phyloP scores from a whole-genome alignment of 2,329 filamentous ascomycete genomes.

The Colletotrichum sp. region DNA sequence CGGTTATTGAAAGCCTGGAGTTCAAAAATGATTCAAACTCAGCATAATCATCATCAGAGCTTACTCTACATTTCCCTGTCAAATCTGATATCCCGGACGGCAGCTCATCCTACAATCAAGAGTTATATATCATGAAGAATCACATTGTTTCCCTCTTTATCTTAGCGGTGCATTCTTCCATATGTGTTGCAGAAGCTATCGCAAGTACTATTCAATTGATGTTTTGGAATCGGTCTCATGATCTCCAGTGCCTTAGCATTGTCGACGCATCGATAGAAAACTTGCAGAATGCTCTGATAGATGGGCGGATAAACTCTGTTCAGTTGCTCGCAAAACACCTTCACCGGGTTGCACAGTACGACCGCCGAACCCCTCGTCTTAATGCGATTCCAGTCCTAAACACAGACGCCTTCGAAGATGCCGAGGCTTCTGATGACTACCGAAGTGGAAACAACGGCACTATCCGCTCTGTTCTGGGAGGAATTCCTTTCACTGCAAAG shows the following conservation, averaged over 20 bases:
- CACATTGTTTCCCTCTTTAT: accelerated
- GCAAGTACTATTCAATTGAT: not conserved
- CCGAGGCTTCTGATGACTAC: not conserved
- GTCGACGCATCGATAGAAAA: not conserved
- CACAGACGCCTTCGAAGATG: not conserved
- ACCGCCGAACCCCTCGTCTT: not conserved
- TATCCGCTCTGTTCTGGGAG: not conserved
- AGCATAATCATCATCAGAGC: not conserved
- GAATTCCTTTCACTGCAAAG: not conserved
- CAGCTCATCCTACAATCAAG: not conserved
- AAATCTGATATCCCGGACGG: no score
- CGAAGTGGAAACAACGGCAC: not conserved
- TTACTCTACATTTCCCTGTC: not conserved
- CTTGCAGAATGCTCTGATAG: not conserved
- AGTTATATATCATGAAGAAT: not conserved
- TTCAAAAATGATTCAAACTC: not conserved
- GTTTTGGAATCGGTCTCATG: not conserved
- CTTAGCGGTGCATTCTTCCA: not conserved
- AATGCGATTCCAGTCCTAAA: not conserved
- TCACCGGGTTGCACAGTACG: not conserved
- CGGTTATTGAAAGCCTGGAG: not conserved
- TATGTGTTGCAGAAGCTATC: not conserved
- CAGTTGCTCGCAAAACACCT: not conserved
- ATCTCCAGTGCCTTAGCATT: not conserved
- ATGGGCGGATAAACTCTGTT: not conserved